These are phyloP conservation scores for Trichocomaceae sp. DNA, from an alignment of 2,329 filamentous ascomycete species.

Conservation along the genomic window DNA sequence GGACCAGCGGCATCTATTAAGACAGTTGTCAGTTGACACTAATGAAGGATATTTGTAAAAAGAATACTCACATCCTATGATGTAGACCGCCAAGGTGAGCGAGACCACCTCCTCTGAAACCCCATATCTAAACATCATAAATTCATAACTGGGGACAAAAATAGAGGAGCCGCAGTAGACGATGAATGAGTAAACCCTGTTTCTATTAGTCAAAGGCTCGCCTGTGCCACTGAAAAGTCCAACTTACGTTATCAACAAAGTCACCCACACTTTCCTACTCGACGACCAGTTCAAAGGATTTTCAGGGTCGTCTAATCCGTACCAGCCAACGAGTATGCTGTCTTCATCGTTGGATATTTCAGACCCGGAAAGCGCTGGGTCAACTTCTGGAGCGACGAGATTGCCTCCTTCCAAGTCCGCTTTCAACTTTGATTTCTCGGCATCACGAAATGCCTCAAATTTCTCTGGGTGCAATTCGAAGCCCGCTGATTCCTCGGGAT, in stretches of 20 bases:
- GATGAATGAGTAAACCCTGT: constrained; percentile 29
- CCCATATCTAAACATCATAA: constrained; percentile 21
- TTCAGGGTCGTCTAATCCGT: constrained; percentile 20
- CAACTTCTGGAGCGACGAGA: not conserved
- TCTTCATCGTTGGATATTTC: not conserved
- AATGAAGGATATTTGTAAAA: not conserved
- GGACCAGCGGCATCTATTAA: constrained; percentile 52
- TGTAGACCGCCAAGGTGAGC: constrained; percentile 29
- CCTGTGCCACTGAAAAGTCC: not conserved
- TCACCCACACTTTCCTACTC: constrained; percentile 17
- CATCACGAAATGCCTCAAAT: not conserved
- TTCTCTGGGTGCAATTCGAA: not conserved
- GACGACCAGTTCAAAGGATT: constrained; percentile 22
- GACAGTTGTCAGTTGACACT: not conserved
- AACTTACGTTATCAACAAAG: constrained; percentile 11
- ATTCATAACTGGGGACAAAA: constrained; percentile 22
- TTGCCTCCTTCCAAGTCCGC: not conserved
- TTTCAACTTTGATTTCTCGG: not conserved
- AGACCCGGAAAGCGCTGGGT: not conserved
- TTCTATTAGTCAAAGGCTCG: not conserved
- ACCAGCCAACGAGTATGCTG: constrained; percentile 21
- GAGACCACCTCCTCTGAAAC: constrained; percentile 25
- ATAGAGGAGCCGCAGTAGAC: constrained; percentile 32
- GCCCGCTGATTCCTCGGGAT: not conserved
- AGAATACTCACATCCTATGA: constrained; percentile 17